A percentile compares a stretch with the other conserved stretches of the same genome.
These are phyloP conservation scores for Nepenthes gracilis DNA, from an alignment of 148 eudicot species.

Conservation along the genomic window DNA sequence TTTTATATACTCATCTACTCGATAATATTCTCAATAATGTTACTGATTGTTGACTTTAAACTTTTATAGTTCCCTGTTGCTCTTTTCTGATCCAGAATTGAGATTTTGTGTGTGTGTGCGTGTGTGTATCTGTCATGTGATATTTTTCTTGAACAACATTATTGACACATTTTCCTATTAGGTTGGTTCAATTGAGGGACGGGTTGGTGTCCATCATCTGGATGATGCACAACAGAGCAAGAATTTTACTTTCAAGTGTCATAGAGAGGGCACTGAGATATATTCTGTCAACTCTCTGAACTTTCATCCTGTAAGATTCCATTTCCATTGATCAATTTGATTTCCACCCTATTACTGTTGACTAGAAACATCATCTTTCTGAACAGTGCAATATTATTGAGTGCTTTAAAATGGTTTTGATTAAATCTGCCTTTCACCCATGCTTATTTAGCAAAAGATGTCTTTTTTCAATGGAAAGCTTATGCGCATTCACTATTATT, in stretches of 20 bases:
- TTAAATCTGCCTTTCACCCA: no score
- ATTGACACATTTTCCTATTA: conserved; percentile 6
- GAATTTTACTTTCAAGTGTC: conserved; percentile 96
- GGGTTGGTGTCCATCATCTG: conserved; percentile 96
- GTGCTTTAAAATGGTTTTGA: no score
- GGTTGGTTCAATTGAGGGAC: conserved; percentile 97
- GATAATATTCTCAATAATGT: no score
- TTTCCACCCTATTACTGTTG: not conserved
- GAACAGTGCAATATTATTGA: no score
- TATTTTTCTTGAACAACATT: not conserved
- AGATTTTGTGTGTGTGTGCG: not conserved
- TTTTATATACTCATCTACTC: no score
- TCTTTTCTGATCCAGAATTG: no score
- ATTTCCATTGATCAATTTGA: not conserved
- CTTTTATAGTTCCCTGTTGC: no score
- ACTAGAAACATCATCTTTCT: no score
- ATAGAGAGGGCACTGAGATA: conserved; percentile 76
- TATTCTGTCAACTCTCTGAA: conserved; percentile 84
- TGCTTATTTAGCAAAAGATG: no score
- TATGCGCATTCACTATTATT: no score
- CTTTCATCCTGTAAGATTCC: conserved; percentile 79
- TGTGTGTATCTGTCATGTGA: not conserved
- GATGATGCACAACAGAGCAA: conserved; percentile 80
- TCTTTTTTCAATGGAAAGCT: no score
- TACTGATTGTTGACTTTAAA: no score